Base-by-base conservation (phyloP, 2,329 filamentous ascomycete species). In the Exophiala xenobiotica region DNA sequence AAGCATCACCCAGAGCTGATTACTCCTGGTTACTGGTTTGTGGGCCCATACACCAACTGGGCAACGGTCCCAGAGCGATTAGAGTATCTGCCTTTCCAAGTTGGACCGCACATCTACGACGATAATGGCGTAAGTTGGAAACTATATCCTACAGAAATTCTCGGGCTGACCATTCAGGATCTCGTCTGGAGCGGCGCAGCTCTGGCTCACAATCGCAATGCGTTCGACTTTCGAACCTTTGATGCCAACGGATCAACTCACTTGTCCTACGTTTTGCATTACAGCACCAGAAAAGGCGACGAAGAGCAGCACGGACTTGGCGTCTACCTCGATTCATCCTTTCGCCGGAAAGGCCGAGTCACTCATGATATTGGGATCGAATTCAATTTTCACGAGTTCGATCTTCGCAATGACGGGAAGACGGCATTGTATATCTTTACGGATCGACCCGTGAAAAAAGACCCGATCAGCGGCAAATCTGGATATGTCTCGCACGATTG, bases 401-500 rank as follows among this genome's bases (percentile, higher is more conserved):
- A 53, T 12, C 52, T 55, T 18, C 49, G 43, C 19, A 42, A 53
- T 18, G 22, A 29, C 8, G 12, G 19, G 38, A 40, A 22, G n/a
- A 7, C 18, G 22, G 42, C 33, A 12, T 4, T 45, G 23, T 24
- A 18, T 37, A 16, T 45, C 31, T 16, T 33, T 22, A 22, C 37
- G 12, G 24, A 48, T 9, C 46, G 8, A 27, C 35, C 35, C 3
- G 6, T 27, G 18, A 20, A 60, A 62, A 2, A 48, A 61, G 24
- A 45, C n/a, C 18, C 37, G 20, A 31, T 9, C 31, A 46, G 18
- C 3, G 19, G 33, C 26, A n/a, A 46, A 24, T 23, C 65, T 4
- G 74, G 65, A 57, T 73, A 68, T 69, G 70, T 70, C 54, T 62
- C 56, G 19, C 69, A 74, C 46, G 60, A 68, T 11, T 51, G 70